phyloP scores from a whole-genome alignment of 768 basidiomycete genomes.

The Boletus fagicola region DNA sequence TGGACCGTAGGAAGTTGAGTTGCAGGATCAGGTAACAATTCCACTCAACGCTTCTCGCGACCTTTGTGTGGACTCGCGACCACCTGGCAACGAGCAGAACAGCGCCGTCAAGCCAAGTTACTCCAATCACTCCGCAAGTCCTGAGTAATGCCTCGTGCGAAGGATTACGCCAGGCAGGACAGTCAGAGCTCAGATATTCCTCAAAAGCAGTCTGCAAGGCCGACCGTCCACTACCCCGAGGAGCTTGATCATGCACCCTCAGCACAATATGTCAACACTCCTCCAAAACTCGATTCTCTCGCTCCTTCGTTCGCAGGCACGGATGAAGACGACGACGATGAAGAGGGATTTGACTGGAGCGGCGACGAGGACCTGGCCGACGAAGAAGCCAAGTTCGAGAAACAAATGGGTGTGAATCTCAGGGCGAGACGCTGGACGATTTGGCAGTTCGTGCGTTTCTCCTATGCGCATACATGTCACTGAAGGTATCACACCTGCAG shows the following conservation, averaged over 20 bases:
- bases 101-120: slow-evolving; percentile 23
- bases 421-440: slow-evolving; percentile 47
- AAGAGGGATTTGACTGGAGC: slow-evolving; percentile 70
- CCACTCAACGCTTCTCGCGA: slow-evolving; percentile 13
- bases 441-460: slow-evolving; percentile 45
- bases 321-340: slow-evolving; percentile 59
- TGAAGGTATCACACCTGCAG: slow-evolving; percentile 33
- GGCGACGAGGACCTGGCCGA: slow-evolving; percentile 75
- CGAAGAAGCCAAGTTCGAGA: slow-evolving; percentile 63
- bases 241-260: slow-evolving; percentile 33
- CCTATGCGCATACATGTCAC: neutral
- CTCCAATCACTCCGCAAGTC: slow-evolving; percentile 16
- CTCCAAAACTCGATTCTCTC: slow-evolving; percentile 36
- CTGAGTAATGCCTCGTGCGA: slow-evolving; percentile 10
- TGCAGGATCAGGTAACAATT: slow-evolving; percentile 13
- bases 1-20: neutral
- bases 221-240: slow-evolving; percentile 55
- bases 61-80: neutral
- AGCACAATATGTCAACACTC: slow-evolving; percentile 21
- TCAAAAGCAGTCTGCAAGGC: slow-evolving; percentile 27
- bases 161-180: slow-evolving; percentile 7
- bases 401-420: slow-evolving; percentile 53
- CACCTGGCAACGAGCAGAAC: slow-evolving; percentile 14
- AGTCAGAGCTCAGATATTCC: slow-evolving; percentile 15
- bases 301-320: slow-evolving; percentile 48